Base-by-base conservation (phyloP, 352 stramenopile genomes). In the Phytophthora meadii region DNA sequence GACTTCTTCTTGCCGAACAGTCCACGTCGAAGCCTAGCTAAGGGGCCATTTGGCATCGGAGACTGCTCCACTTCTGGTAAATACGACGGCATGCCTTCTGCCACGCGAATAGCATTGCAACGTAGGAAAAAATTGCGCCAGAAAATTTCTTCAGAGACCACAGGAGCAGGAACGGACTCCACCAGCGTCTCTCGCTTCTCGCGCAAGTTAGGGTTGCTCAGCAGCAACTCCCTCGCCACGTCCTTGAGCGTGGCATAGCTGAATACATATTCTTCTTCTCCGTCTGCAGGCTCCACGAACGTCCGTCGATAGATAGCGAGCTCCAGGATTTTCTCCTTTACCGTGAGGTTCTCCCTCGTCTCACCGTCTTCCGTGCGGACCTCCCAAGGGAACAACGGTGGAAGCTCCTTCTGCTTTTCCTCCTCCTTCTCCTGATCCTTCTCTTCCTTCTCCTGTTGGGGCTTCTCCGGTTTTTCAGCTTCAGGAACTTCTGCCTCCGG, bases 41-140 rank as follows among this genome's bases (percentile, higher is more conserved):
- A 78, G 5, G 72, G 76, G 1, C 70, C 70, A 14, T 45, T 62
- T 11, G 53, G 39, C 51, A 52, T 53, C 11, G 58, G 36, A 0
- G 53, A 48, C 36, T 49, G 55, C 34, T 65, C 36, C 15, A 82
- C 76, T 41, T 89, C 77, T 2, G 70, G 76, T 42, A 92, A 69
- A 49, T 90, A 92, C 5, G 83, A 64, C 39, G 73, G 48, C 28
- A 87, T 62, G 2, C 65, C 61, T 24, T 71, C 58, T 1, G 61
- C 63, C 7, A 89, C 37, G 6, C 79, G 66, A 7, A 89, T 45
- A 14, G 77, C 69, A 41, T 92, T 92, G 66, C 81, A 90, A 40
- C 77, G 81, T 52, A 92, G 59, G 54, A 92, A 89, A 59, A 84
- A 90, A 44, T 92, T 88, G 60, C 81, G 81, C 81, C 81, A 92